Conservation (phyloP, 768 basidiomycete genomes). For the Boletus reticuloceps region DNA sequence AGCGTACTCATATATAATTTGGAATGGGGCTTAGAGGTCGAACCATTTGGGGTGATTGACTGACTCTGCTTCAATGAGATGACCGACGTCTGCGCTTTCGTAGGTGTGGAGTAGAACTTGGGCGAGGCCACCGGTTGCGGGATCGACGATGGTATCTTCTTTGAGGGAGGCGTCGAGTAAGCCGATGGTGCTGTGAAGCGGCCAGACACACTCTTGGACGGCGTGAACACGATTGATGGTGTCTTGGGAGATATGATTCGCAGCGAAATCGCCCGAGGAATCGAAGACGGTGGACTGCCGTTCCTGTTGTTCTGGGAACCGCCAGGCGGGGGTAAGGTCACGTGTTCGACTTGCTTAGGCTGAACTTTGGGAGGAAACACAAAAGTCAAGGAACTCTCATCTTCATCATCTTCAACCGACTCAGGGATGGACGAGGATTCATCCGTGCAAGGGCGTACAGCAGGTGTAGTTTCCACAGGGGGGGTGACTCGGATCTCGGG, state of each 20-base stretch:
- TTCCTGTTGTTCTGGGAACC: conserved; percentile 11
- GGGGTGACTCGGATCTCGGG: conserved; percentile 23
- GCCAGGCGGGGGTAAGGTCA: conserved; percentile 1
- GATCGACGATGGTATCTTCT: conserved; percentile 59
- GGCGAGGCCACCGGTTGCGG: conserved; percentile 55
- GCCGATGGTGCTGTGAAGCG: conserved; percentile 21
- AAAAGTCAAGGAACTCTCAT: conserved; percentile 23
- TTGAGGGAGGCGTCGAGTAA: conserved; percentile 46
- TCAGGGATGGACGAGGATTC: conserved; percentile 3
- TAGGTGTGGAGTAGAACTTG: conserved; percentile 18
- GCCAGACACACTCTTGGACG: conserved; percentile 32
- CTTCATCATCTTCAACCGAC: conserved; percentile 20
- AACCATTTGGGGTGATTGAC: conserved; percentile 51
- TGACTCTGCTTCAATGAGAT: conserved; percentile 22
- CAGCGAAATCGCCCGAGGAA: conserved; percentile 44
- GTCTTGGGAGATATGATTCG: conserved; percentile 33
- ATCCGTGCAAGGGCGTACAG: conserved; percentile 12
- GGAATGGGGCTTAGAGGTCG: conserved; percentile 54
- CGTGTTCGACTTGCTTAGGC: conserved; percentile 3
- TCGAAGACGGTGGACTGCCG: conserved; percentile 45
- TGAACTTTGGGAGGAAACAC: conserved; percentile 19
- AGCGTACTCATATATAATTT: conserved; percentile 53
- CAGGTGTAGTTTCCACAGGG: conserved; percentile 19
- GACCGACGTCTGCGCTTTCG: conserved; percentile 40
- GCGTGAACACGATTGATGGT: conserved; percentile 31